These are phyloP conservation scores for Suillus decipiens DNA, from an alignment of 768 basidiomycete species.

Conservation along the genomic window DNA sequence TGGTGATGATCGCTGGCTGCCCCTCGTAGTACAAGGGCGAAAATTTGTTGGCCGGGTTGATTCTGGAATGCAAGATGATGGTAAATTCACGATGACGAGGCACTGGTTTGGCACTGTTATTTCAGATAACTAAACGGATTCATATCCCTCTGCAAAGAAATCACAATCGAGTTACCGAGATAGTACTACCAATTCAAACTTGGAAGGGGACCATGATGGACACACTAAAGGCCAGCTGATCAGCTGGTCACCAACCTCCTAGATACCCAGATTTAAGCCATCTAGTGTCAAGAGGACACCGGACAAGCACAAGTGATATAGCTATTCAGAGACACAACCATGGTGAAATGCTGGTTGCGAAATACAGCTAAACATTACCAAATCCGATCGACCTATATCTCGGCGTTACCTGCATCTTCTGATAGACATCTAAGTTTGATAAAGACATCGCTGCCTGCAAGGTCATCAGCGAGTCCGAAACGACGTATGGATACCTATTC, in stretches of 20 bases:
- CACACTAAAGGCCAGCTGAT: not conserved
- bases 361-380: not conserved
- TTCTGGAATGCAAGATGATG: slow-evolving; percentile 76
- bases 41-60: slow-evolving; percentile 53
- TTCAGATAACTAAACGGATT: not conserved
- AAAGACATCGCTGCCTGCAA: slow-evolving; percentile 51
- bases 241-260: not conserved
- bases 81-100: slow-evolving; percentile 70
- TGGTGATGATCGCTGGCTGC: slow-evolving; percentile 70
- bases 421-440: slow-evolving; percentile 52
- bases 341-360: not conserved
- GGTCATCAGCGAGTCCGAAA: not conserved
- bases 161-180: not conserved
- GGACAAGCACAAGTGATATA: not conserved
- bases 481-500: not conserved
- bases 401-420: slow-evolving; percentile 53
- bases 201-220: not conserved
- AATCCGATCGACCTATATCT: slow-evolving; percentile 34
- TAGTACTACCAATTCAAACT: not conserved
- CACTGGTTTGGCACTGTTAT: slow-evolving; percentile 71
- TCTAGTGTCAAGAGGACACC: not conserved
- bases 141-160: not conserved
- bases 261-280: not conserved
- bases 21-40: slow-evolving; percentile 48
- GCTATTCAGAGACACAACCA: not conserved